Evolutionary conservation across 352 stramenopile species (phyloP), one percentile per base, ranked within the genome.

Genomic region (Pythium diclinum): DNA sequence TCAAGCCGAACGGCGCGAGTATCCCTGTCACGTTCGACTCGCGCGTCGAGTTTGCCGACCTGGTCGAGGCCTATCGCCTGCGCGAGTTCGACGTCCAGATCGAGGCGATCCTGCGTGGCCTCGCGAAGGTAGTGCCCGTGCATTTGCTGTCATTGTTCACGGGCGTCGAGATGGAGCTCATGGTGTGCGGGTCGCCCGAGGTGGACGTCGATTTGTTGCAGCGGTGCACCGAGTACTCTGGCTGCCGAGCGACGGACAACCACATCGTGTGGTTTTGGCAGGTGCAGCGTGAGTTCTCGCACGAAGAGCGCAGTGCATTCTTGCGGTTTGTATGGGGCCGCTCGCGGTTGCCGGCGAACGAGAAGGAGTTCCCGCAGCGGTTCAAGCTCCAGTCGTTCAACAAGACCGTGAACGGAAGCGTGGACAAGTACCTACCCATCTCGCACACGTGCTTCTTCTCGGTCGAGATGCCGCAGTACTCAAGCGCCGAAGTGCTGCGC

Each of bases 391-490:
- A 94, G 60, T 94, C 77, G 19, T 96, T 92, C 63, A 87, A 77
- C 61, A 93, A 87, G 33, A 74, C 21, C 61, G 70, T 40, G 38
- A 13, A 46, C 38, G 16, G 11, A 1, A 13, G 38, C 14, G 0
- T 7, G 16, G 5, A 19, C 38, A 16, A 28, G 14, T 98, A 97
- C 67, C 78, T 99, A 40, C 97, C 97, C 7, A 96, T 98, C 64
- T 91, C 96, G 30, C 97, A 98, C 66, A 99, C 97, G n/a, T 99
- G 97, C 71, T 99, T 99, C 79, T 99, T 99, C 72, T 96, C 91
- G 6, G 78, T 99, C 30, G 94, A 96, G 33, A 65, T 99, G 25
- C 97, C 97, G 17, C 68, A 85, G 40, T 99, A 99, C 73, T 97
- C 89, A 38, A 95, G 74, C 51, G 68, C 88, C 30, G 63, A 77